Conservation (phyloP, 1,284 basidiomycete species). For the Cutaneotrichosporon cyanovorans region DNA sequence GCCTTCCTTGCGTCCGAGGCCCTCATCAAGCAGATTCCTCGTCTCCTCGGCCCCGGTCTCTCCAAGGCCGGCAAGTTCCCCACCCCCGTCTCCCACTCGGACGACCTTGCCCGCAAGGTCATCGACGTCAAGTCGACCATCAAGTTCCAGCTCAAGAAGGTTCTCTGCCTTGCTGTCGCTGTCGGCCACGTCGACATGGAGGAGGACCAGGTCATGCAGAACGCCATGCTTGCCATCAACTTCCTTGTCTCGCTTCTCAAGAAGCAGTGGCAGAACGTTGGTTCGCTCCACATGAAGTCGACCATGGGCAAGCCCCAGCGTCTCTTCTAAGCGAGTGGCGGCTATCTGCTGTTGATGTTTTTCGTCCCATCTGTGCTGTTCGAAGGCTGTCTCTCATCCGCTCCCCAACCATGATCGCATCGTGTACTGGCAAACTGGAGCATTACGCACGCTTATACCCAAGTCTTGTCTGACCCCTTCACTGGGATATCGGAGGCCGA, state of each 20-base stretch:
- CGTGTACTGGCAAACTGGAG: constrained; percentile 37
- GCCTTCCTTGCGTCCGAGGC: constrained; percentile 97
- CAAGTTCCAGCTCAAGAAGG: constrained; percentile 99
- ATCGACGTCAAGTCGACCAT: constrained; percentile 95
- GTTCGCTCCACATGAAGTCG: constrained; percentile 96
- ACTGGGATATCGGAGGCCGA: constrained; percentile 42
- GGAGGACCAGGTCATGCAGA: constrained; percentile 92
- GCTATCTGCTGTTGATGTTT: not conserved
- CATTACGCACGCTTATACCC: constrained; percentile 49
- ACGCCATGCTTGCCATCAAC: constrained; percentile 99
- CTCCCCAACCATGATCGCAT: not conserved
- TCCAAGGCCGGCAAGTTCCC: constrained; percentile 99
- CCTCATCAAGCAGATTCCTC: constrained; percentile 99
- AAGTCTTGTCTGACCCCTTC: constrained; percentile 44
- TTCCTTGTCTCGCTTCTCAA: constrained; percentile 98
- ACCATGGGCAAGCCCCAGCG: constrained; percentile 99
- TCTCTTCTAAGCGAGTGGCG: constrained; percentile 60
- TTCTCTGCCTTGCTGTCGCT: constrained; percentile 97
- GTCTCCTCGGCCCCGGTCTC: constrained; percentile 98
- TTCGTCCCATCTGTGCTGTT: constrained; percentile 1
- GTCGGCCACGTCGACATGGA: constrained; percentile 97
- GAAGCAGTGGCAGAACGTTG: constrained; percentile 99
- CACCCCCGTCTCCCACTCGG: constrained; percentile 85
- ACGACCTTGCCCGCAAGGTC: constrained; percentile 88
- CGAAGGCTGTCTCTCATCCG: not conserved